Evolutionary conservation across 2,329 filamentous ascomycete species (phyloP).

Genomic region (Macrophomina phaseolina): DNA sequence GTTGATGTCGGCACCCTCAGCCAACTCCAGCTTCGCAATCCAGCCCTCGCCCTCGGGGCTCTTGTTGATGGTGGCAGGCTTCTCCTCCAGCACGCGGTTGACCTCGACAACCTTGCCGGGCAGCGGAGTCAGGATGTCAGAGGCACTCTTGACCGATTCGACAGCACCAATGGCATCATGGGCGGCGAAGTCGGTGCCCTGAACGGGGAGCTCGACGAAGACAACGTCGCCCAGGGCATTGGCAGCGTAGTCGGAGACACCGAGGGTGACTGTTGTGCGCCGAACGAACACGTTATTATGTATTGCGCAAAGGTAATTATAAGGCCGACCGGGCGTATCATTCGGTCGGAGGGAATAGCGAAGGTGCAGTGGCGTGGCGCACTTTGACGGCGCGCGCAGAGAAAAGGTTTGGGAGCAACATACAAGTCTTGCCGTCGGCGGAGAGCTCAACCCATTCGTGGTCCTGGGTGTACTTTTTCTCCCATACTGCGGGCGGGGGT

Average conservation of each 20-base stretch:
- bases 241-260: slow-evolving; percentile 91
- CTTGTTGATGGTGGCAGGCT: slow-evolving; percentile 86
- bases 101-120: slow-evolving; percentile 75
- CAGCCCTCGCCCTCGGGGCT: slow-evolving; percentile 89
- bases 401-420: slow-evolving; percentile 22
- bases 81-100: slow-evolving; percentile 80
- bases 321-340: slow-evolving; percentile 3
- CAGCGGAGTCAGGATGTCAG: slow-evolving; percentile 91
- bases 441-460: slow-evolving; percentile 98
- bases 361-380: neutral
- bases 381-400: slow-evolving; percentile 4
- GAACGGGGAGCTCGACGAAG: slow-evolving; percentile 88
- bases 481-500: slow-evolving; percentile 53
- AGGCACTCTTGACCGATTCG: slow-evolving; percentile 98
- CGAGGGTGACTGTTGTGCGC: slow-evolving; percentile 65
- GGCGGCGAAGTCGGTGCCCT: slow-evolving; percentile 69
- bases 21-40: slow-evolving; percentile 87
- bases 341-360: slow-evolving; percentile 24
- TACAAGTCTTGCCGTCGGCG: slow-evolving; percentile 80
- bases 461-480: slow-evolving; percentile 92
- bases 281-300: neutral
- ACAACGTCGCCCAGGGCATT: slow-evolving; percentile 94
- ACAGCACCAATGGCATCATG: slow-evolving; percentile 92
- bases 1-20: slow-evolving; percentile 70
- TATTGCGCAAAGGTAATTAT: slow-evolving; percentile 26